Evolutionary conservation across 1,284 basidiomycete genomes (phyloP).

Genomic region (Cystobasidium slooffiae): DNA sequence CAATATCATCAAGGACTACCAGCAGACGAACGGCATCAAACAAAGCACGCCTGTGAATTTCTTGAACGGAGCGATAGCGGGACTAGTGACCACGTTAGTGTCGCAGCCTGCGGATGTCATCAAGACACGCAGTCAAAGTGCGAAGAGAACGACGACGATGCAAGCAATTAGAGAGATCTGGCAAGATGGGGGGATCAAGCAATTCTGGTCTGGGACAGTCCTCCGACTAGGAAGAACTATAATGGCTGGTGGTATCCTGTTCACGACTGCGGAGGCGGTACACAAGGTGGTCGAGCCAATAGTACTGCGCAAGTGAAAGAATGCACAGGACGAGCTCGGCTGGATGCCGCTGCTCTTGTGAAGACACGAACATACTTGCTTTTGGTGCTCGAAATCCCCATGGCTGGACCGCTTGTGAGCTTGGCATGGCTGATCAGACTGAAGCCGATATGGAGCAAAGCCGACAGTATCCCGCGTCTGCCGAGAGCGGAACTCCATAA

Average conservation of each 20-base stretch:
- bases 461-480: too few species aligned
- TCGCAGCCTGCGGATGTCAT: constrained; percentile 42
- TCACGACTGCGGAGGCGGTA: constrained; percentile 40
- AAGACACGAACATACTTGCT: too few species aligned
- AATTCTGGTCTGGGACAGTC: constrained; percentile 40
- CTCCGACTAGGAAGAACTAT: constrained; percentile 41
- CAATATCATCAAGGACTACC: constrained; percentile 43
- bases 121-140: constrained; percentile 36
- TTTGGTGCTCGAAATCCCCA: too few species aligned
- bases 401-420: too few species aligned
- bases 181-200: constrained; percentile 38
- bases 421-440: too few species aligned
- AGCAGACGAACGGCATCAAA: constrained; percentile 30
- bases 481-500: too few species aligned
- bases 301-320: too few species aligned
- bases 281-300: constrained; percentile 39
- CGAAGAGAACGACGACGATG: constrained; percentile 35
- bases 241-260: constrained; percentile 38
- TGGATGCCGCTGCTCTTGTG: too few species aligned
- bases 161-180: constrained; percentile 36
- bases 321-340: too few species aligned
- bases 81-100: constrained; percentile 34
- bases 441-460: too few species aligned
- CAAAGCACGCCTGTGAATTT: constrained; percentile 40
- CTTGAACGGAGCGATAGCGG: constrained; percentile 37